Evolutionary conservation across 768 basidiomycete genomes (phyloP).

Genomic region (Hericium coralloides): DNA sequence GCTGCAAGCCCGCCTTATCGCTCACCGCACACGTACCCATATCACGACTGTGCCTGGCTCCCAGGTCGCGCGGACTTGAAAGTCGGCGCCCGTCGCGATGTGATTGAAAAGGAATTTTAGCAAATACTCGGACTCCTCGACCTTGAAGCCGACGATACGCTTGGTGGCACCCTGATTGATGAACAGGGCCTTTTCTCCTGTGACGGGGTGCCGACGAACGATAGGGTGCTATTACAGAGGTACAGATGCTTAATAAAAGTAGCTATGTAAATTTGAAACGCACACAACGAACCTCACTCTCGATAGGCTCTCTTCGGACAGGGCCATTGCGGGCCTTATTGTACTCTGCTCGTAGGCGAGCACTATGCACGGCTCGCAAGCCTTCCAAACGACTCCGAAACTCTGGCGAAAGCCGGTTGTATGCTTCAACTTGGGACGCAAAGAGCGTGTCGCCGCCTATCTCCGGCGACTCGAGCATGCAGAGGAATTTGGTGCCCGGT

Average conservation of each 20-base stretch:
- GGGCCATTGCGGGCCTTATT: not conserved
- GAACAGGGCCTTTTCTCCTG: slow-evolving; percentile 77
- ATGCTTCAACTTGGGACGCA: slow-evolving; percentile 41
- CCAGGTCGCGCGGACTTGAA: slow-evolving; percentile 55
- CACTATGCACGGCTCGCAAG: slow-evolving; percentile 46
- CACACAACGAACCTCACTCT: not conserved
- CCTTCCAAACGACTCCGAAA: slow-evolving; percentile 51
- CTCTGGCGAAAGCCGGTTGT: slow-evolving; percentile 47
- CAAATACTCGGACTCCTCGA: slow-evolving; percentile 71
- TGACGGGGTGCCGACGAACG: slow-evolving; percentile 79
- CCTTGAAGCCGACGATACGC: slow-evolving; percentile 71
- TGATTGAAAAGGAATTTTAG: slow-evolving; percentile 63
- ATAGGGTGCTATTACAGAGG: slow-evolving; percentile 55
- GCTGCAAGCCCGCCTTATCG: slow-evolving; percentile 1
- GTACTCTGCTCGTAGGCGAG: slow-evolving; percentile 32
- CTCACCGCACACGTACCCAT: slow-evolving; percentile 30
- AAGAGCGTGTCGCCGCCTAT: slow-evolving; percentile 31
- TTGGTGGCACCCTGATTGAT: slow-evolving; percentile 78
- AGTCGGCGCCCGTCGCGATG: slow-evolving; percentile 60
- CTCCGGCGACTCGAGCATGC: slow-evolving; percentile 62
- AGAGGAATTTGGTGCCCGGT: slow-evolving; percentile 68
- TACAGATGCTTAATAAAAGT: not conserved
- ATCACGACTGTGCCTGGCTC: slow-evolving; percentile 47
- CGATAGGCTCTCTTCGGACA: slow-evolving; percentile 8
- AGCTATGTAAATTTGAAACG: not conserved